Conservation (phyloP, 1,284 basidiomycete species). For the Cystobasidiaceae sp. region DNA sequence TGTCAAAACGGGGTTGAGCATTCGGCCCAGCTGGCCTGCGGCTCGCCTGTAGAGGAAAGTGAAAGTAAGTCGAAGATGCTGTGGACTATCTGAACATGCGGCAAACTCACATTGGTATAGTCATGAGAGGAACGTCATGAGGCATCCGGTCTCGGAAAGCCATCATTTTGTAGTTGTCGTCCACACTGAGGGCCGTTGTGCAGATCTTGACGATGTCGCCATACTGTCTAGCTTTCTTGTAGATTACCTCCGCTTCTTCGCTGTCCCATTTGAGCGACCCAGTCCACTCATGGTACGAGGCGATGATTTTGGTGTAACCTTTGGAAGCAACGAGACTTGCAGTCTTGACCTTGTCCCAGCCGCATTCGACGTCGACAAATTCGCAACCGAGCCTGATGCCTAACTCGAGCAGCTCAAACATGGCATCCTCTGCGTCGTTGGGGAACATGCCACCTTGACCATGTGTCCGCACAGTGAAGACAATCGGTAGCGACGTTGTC, state of each 20-base stretch:
- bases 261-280: slow-evolving; percentile 79
- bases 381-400: slow-evolving; percentile 81
- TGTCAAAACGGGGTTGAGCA: slow-evolving; percentile 78
- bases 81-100: too few relatives aligned
- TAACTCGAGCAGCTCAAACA: slow-evolving; percentile 69
- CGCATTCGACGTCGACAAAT: slow-evolving; percentile 86
- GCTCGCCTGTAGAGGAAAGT: slow-evolving; percentile 83
- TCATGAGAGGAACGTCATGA: slow-evolving; percentile 36
- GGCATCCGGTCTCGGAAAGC: slow-evolving; percentile 57
- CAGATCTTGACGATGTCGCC: slow-evolving; percentile 93
- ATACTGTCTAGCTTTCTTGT: slow-evolving; percentile 58
- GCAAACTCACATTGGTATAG: slow-evolving; percentile 21
- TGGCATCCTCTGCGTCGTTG: slow-evolving; percentile 65
- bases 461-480: slow-evolving; percentile 83
- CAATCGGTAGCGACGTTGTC: slow-evolving; percentile 72
- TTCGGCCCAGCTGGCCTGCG: slow-evolving; percentile 80
- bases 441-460: slow-evolving; percentile 91
- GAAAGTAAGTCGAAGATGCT: neutral
- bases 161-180: slow-evolving; percentile 76
- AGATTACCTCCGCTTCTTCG: slow-evolving; percentile 52
- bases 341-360: slow-evolving; percentile 62
- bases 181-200: slow-evolving; percentile 66
- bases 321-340: slow-evolving; percentile 60
- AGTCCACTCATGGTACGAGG: slow-evolving; percentile 91
- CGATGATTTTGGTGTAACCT: slow-evolving; percentile 72